Base-by-base conservation (phyloP, 768 basidiomycete species). In the Tulasnella calospora region DNA sequence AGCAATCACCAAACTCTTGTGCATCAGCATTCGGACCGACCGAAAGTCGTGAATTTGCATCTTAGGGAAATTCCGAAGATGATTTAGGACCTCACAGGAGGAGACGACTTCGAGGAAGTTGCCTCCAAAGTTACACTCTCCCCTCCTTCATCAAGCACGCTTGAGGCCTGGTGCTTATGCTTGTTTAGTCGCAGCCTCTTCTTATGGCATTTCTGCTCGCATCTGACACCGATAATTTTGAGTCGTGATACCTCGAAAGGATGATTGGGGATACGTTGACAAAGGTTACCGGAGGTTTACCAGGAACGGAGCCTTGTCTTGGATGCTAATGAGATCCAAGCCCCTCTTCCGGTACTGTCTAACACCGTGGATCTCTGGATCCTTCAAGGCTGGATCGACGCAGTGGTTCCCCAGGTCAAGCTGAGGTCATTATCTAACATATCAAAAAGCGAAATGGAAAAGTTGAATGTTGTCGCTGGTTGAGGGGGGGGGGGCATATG, bases 191-290 rank as follows among this genome's bases (percentile, higher is more conserved):
- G 92, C 88, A 0, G 87, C 90, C 3, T 90, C 89, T 0, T 85
- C 84, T n/a, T 95, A 87, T 81, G 94, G 94, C 0, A 85, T 95
- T 70, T 90, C 90, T 0, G 90, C 86, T 94, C 12, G 88, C 86
- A 4, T 85, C 88, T 61, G 89, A 89, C 79, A 91, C 92, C 9
- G 92, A 94, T 85, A 95, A 92, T 82, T 92, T 91, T 74, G 90
- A 92, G 83, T 87, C 87, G 69, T 84, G 84, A 70, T 91, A 91
- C 82, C 82, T 89, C 81, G 85, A 87, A 78, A 89, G 88, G 81
- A 85, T 94, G 21, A 80, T 93, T n/a, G 92, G 94, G 0, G 91
- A 90, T 2, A 86, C 87, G 3, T 40, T 40, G 38, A 40, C 3
- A 40, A 10, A 40, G 38, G 10, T 40, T 10, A n/a, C 38, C 38